Base-by-base conservation (phyloP, 306 rosid species). In the Malus domestica region DNA sequence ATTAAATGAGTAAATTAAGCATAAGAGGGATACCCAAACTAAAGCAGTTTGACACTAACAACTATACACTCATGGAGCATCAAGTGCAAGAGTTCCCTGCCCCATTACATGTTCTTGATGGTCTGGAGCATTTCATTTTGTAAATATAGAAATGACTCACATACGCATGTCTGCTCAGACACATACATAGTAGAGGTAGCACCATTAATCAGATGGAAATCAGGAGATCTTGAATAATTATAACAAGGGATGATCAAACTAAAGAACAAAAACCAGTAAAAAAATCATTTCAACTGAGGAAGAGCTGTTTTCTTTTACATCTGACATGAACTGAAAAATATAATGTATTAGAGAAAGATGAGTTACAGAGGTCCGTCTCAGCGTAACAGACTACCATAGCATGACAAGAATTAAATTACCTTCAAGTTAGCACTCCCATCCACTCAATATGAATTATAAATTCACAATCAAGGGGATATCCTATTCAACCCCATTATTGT, bases 1-100 rank as follows among this genome's bases (percentile, higher is more conserved):
- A 35, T 70, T 83, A 71, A 51, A 72, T 72, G 73, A 59, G 75
- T 27, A 59, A 58, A 38, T 55, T 54, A 58, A 57, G 15, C 46
- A 60, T 71, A 57, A 38, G 19, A 25, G 20, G 13, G 4, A 70
- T 10, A 12, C 29, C 23, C 29, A 13, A 27, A 67, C 33, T 18
- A 42, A 27, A 40, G 12, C 49, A 22, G 40, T 18, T 58, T 42
- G 40, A n/a, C 19, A 5, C 29, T 68, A 25, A 46, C 12, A 57
- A 42, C 40, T 40, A 68, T 9, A 66, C 70, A 68, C 30, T 8
- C 16, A 58, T 10, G 30, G 19, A 68, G 4, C 55, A 40, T 44
- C 72, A 14, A 25, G 15, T 44, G 15, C 54, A 68, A 40, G 10
- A 44, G 35, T 44, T 11, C 23, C 30, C 66, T 61, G 35, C 10